Conservation (phyloP, 73 alveolate species). For the Paraurostyla sp. region DNA sequence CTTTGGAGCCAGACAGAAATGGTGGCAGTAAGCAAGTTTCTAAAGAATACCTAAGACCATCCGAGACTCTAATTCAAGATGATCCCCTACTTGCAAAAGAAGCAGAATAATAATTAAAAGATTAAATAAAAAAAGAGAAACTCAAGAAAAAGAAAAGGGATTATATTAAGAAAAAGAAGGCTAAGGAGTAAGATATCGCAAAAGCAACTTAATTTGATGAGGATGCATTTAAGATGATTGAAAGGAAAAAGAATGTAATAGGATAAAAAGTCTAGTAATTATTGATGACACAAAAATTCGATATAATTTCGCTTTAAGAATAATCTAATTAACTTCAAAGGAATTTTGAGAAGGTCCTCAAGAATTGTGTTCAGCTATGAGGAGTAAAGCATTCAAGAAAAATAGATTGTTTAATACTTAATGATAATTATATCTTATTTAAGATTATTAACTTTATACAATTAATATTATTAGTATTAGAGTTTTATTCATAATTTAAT, state of each 20-base stretch:
- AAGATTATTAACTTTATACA: no score
- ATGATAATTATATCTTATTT: no score
- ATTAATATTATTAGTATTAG: no score
- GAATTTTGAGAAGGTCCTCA: no score
- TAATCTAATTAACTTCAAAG: no score
- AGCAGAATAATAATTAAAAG: not conserved
- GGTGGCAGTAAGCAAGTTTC: slow-evolving; percentile 31
- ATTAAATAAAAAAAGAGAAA: not conserved
- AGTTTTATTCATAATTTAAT: no score
- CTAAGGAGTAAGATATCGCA: not conserved
- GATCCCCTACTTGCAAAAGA: slow-evolving; percentile 8
- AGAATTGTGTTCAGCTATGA: no score
- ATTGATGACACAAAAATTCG: no score
- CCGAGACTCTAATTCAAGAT: slow-evolving; percentile 2
- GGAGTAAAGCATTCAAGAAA: no score
- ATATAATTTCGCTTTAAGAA: no score
- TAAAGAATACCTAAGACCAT: slow-evolving; percentile 1
- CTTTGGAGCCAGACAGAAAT: slow-evolving; percentile 37
- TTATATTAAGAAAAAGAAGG: not conserved
- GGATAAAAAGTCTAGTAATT: no score
- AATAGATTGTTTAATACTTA: no score
- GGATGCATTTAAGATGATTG: not conserved
- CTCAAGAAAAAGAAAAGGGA: not conserved
- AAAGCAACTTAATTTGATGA: not conserved
- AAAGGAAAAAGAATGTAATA: not conserved